A percentile compares a stretch with the other conserved stretches of the same genome.
Evolutionary conservation across 169 alveolate genomes (phyloP).

Genomic region (Cyclospora cayetanensis): DNA sequence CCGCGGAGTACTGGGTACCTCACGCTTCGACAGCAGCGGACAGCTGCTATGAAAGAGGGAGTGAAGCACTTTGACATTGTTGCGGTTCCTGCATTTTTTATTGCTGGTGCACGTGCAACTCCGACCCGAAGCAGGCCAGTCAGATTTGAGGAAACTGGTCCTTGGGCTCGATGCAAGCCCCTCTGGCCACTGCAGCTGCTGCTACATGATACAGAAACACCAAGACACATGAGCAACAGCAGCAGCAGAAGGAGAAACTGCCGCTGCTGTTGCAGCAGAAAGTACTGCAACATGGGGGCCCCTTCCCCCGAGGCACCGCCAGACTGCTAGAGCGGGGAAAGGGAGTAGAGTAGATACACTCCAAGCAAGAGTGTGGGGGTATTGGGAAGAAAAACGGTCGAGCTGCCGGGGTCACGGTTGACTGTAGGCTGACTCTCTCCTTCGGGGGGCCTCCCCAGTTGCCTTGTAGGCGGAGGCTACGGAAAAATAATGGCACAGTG

Average conservation of each 20-base stretch:
- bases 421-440: too few species aligned
- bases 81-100: neutral
- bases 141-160: neutral
- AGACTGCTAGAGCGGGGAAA: too few species aligned
- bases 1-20: neutral
- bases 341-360: too few species aligned
- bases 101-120: neutral
- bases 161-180: neutral
- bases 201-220: neutral
- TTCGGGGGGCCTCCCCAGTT: too few species aligned
- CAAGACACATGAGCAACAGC: neutral
- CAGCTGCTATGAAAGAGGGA: neutral
- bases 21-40: neutral
- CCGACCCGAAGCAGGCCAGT: neutral
- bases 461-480: too few species aligned
- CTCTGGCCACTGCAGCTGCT: slow-evolving; percentile 5
- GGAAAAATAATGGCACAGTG: too few species aligned
- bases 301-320: slow-evolving; percentile 43
- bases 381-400: too few species aligned
- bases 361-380: too few species aligned
- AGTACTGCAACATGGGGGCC: slow-evolving; percentile 52
- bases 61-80: neutral
- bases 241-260: slow-evolving; percentile 24
- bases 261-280: slow-evolving; percentile 1
- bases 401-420: too few species aligned